Evolutionary conservation across 2,329 filamentous ascomycete genomes (phyloP).

Genomic region (Fusarium sp.): DNA sequence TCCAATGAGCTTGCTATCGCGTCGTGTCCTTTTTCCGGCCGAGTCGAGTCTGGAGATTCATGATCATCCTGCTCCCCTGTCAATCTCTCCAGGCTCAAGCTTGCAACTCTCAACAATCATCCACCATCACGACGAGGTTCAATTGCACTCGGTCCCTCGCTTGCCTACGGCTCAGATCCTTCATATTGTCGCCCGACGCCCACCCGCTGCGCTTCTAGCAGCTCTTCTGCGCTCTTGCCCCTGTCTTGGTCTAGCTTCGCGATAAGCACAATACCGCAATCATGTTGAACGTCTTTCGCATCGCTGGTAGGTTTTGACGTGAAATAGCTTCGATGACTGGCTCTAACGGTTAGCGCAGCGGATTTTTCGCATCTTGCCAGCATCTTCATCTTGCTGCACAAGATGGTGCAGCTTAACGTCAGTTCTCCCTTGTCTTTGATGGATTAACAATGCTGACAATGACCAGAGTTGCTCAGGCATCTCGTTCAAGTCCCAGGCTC

Average conservation of each 20-base stretch:
- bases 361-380: constrained; percentile 96
- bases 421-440: constrained; percentile 45
- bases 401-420: constrained; percentile 95
- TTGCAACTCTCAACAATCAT: constrained; percentile 24
- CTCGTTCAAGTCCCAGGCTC: constrained; percentile 97
- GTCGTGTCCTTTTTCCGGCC: constrained; percentile 49
- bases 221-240: constrained; percentile 19
- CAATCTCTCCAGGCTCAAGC: constrained; percentile 26
- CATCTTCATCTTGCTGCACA: constrained; percentile 94
- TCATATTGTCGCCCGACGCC: constrained; percentile 34
- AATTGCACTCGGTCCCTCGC: constrained; percentile 30
- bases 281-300: constrained; percentile 69
- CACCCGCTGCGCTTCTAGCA: constrained; percentile 35
- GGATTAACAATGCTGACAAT: constrained; percentile 34
- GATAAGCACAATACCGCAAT: constrained; percentile 48
- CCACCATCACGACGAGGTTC: constrained; percentile 19
- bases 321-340: neutral
- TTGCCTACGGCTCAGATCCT: constrained; percentile 9
- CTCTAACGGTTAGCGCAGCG: constrained; percentile 63
- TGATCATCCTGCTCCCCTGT: constrained; percentile 42
- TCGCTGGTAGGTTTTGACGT: constrained; percentile 60
- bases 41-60: constrained; percentile 40
- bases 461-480: constrained; percentile 94
- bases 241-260: constrained; percentile 25
- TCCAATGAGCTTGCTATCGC: constrained; percentile 48